Evolutionary conservation across 139 green algal genomes (phyloP), one percentile per base, ranked within the genome.

Genomic region (Chlorella sp.): DNA sequence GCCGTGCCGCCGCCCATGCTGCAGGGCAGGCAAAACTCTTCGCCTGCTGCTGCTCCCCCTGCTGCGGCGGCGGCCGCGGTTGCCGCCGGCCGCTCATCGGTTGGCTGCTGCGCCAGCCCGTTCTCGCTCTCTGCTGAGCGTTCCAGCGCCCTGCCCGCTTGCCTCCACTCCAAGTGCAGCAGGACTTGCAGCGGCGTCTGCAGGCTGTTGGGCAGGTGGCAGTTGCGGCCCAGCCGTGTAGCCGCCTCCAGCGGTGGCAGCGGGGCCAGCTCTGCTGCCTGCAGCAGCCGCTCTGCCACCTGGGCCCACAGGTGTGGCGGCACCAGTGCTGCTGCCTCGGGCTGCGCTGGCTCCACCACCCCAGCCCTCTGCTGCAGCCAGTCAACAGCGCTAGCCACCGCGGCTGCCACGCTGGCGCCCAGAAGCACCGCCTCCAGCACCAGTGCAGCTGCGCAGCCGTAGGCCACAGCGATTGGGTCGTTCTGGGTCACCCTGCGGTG

Each of bases 171-270:
- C 13, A 86, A 34, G 62, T 90, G 79, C 80, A 93, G 67, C 51
- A 60, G 16, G 2, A 60, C 51, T 26, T 60, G 91, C n/a, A 94
- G 70, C 11, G 91, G 91, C 26, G 90, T 93, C 46, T 85, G 81
- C 43, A 91, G 65, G 14, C 88, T 86, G 73, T 92, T 93, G 32
- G 91, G 91, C 90, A 94, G 90, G 86, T 94, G 91, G 87, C 91
- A 94, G 87, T 94, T 94, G 64, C 91, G 78, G 22, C 91, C 91
- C 28, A 94, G 80, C 34, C 64, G 41, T 1, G 80, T 54, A 11
- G 88, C 76, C 7, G 84, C 89, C 22, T 79, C 76, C 8, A 70
- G 19, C 19, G 85, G 83, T 22, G 86, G 83, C 16, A 79, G 67
- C 14, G 65, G 41, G 0, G 62, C 68, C 70, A 92, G 84, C 28